phyloP scores from a whole-genome alignment of 2,329 filamentous ascomycete species.

The Decorospora gaudefroyi region DNA sequence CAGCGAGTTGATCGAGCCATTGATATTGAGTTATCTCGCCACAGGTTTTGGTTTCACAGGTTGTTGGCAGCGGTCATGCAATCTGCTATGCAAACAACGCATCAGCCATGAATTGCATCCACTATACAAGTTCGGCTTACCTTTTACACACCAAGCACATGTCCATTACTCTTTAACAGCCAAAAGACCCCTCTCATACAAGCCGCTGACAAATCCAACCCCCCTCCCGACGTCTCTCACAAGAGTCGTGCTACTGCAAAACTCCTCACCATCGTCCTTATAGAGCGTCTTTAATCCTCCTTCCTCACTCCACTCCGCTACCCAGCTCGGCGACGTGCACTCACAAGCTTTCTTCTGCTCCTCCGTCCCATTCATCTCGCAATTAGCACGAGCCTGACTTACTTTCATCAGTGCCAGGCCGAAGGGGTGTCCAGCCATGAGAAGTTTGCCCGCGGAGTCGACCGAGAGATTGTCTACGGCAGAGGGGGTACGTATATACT shows the following conservation, averaged over 20 bases:
- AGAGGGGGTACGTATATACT: constrained; percentile 34
- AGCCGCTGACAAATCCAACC: constrained; percentile 45
- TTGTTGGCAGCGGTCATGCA: too few species aligned
- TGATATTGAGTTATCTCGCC: too few species aligned
- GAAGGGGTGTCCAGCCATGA: constrained; percentile 51
- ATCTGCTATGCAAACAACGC: too few species aligned
- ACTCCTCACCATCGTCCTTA: constrained; percentile 39
- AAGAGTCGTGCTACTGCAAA: constrained; percentile 44
- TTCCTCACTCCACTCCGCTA: constrained; percentile 48
- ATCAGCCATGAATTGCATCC: too few species aligned
- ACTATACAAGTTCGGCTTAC: too few species aligned
- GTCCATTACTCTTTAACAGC: constrained; percentile 37
- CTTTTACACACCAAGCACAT: neutral
- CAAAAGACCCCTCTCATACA: constrained; percentile 51
- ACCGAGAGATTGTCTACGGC: constrained; percentile 50
- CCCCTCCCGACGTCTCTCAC: constrained; percentile 47
- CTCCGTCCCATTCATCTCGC: constrained; percentile 18
- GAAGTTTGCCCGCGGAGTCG: constrained; percentile 45
- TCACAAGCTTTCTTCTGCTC: constrained; percentile 32
- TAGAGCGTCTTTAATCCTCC: constrained; percentile 45
- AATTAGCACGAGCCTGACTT: constrained; percentile 26
- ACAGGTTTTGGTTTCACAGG: too few species aligned
- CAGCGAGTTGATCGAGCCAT: too few species aligned
- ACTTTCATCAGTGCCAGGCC: constrained; percentile 37
- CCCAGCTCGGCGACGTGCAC: constrained; percentile 43